Evolutionary conservation across 2,329 filamentous ascomycete species (phyloP).

Genomic region (Apiospora arundinis): DNA sequence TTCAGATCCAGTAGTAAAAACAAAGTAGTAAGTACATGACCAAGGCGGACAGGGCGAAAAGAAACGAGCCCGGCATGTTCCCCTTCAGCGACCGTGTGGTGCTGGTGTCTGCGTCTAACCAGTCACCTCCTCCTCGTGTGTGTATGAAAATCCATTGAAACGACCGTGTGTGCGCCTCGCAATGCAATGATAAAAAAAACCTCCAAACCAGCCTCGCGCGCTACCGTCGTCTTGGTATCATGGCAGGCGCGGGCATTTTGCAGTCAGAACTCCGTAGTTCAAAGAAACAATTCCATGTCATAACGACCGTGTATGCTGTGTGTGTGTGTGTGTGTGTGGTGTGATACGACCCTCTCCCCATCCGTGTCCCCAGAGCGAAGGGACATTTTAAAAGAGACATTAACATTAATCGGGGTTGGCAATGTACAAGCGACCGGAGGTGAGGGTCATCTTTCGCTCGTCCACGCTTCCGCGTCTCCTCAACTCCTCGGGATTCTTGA

Average conservation of each 20-base stretch:
- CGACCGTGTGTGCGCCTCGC: constrained; percentile 23
- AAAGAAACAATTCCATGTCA: constrained; percentile 8
- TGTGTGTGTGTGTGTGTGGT: not conserved
- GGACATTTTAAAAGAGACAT: not conserved
- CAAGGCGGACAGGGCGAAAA: not conserved
- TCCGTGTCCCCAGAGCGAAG: not conserved
- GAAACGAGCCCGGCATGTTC: not conserved
- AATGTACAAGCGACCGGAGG: constrained; percentile 77
- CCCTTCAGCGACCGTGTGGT: constrained; percentile 14
- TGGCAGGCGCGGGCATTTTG: constrained; percentile 22
- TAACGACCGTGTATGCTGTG: constrained; percentile 19
- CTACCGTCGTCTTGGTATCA: constrained; percentile 22
- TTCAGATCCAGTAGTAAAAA: not conserved
- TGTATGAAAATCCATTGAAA: constrained; percentile 16
- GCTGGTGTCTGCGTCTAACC: not conserved
- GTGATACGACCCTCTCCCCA: not conserved
- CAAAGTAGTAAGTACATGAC: constrained; percentile 1
- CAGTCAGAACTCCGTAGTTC: constrained; percentile 17
- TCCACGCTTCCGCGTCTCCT: constrained; percentile 82
- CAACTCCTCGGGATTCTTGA: constrained; percentile 74
- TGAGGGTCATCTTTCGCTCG: constrained; percentile 79
- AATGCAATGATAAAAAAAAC: constrained; percentile 23
- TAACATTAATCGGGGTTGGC: constrained; percentile 75
- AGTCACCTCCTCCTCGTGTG: constrained; percentile 9
- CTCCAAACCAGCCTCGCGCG: constrained; percentile 22